phyloP scores from a whole-genome alignment of 2,329 filamentous ascomycete genomes.

The Colletotrichum shisoi region DNA sequence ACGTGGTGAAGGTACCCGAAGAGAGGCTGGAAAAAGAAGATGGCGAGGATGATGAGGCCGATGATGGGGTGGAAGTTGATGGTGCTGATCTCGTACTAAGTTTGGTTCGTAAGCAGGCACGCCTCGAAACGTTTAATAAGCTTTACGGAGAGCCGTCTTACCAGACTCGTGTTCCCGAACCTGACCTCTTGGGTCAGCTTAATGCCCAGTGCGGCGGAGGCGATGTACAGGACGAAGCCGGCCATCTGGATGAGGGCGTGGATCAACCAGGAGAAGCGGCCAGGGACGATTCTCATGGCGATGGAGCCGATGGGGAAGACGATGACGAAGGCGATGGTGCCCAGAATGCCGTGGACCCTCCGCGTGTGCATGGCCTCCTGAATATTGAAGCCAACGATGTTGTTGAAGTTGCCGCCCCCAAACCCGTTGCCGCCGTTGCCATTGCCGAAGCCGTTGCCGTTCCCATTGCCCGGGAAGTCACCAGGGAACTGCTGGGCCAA shows the following conservation, averaged over 20 bases:
- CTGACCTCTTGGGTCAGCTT: slow-evolving; percentile 49
- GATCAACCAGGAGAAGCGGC: slow-evolving; percentile 48
- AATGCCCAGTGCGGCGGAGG: slow-evolving; percentile 55
- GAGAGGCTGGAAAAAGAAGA: slow-evolving; percentile 53
- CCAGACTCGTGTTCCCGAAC: slow-evolving; percentile 45
- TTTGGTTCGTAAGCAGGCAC: neutral
- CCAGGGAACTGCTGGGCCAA: slow-evolving; percentile 33
- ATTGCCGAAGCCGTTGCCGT: slow-evolving; percentile 26
- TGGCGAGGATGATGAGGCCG: slow-evolving; percentile 53
- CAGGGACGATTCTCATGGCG: slow-evolving; percentile 51
- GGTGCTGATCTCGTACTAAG: slow-evolving; percentile 45
- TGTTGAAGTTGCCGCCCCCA: slow-evolving; percentile 33
- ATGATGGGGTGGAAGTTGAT: slow-evolving; percentile 57
- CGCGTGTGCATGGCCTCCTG: slow-evolving; percentile 45
- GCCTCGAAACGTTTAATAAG: too few species aligned
- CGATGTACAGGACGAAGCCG: slow-evolving; percentile 50
- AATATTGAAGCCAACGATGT: slow-evolving; percentile 44
- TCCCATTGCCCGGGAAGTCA: slow-evolving; percentile 26
- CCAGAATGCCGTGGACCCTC: slow-evolving; percentile 53
- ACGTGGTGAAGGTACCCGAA: slow-evolving; percentile 55
- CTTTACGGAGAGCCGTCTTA: slow-evolving; percentile 40
- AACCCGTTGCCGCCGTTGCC: slow-evolving; percentile 30
- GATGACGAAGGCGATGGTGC: slow-evolving; percentile 52
- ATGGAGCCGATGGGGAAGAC: slow-evolving; percentile 57
- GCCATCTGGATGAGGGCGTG: slow-evolving; percentile 53